A percentile compares a stretch with the other conserved stretches of the same genome.
phyloP scores from a whole-genome alignment of 2,329 filamentous ascomycete genomes.

The Colletotrichum cereale region DNA sequence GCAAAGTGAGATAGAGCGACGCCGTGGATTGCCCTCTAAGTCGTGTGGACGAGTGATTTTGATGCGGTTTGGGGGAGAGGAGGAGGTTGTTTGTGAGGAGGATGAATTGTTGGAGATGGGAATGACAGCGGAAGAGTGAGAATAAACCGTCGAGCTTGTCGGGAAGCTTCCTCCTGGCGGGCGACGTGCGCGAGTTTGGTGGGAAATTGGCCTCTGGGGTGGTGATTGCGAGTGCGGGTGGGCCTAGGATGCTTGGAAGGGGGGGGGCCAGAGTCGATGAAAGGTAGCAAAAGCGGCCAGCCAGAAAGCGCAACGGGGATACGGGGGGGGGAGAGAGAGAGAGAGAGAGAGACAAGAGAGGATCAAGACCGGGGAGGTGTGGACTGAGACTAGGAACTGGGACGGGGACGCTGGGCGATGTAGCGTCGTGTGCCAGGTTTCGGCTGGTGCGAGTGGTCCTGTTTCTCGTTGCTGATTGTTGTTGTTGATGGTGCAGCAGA shows the following conservation, averaged over 20 bases:
- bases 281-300: slow-evolving; percentile 9
- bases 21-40: slow-evolving; percentile 40
- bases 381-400: not conserved
- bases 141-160: slow-evolving; percentile 30
- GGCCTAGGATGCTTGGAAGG: slow-evolving; percentile 21
- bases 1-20: slow-evolving; percentile 33
- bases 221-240: slow-evolving; percentile 39
- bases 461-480: slow-evolving; percentile 18
- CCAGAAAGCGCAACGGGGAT: not conserved
- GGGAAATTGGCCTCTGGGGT: slow-evolving; percentile 39
- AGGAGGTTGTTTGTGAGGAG: slow-evolving; percentile 42
- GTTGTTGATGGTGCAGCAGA: slow-evolving; percentile 11
- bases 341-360: not conserved
- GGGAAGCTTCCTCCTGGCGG: slow-evolving; percentile 34
- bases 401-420: slow-evolving; percentile 1
- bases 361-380: not conserved
- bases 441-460: slow-evolving; percentile 11
- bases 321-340: not conserved
- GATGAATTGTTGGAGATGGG: slow-evolving; percentile 36
- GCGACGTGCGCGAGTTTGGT: slow-evolving; percentile 36
- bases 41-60: slow-evolving; percentile 43
- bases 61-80: slow-evolving; percentile 33
- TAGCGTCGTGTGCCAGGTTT: slow-evolving; percentile 8
- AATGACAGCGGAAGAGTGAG: slow-evolving; percentile 36
- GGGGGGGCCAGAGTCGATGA: slow-evolving; percentile 14